Percentiles rank a stretch among this genome's conserved stretches.
Evolutionary conservation across 805 yeast species (phyloP).

Genomic region (Saturnispora zaruensis): DNA sequence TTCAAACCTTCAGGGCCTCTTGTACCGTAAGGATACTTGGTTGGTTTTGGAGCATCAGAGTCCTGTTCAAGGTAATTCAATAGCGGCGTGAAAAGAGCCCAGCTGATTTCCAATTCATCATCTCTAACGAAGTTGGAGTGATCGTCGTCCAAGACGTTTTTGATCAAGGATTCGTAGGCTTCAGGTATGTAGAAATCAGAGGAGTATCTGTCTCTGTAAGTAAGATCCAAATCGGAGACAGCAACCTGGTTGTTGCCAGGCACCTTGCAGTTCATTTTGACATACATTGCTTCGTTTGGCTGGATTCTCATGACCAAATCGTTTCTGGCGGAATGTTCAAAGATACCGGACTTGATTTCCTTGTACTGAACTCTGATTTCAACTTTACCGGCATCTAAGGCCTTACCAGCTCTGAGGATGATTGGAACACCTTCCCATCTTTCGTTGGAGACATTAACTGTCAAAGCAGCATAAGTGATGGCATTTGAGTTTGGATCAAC

Average conservation of each 20-base stretch:
- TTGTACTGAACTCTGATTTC: conserved; percentile 91
- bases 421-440: conserved; percentile 99
- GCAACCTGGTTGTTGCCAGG: conserved; percentile 86
- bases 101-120: conserved; percentile 89
- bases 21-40: conserved; percentile 76
- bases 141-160: conserved; percentile 84
- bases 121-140: conserved; percentile 97
- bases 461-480: conserved; percentile 86
- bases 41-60: conserved; percentile 57
- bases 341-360: conserved; percentile 76
- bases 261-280: conserved; percentile 87
- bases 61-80: conserved; percentile 65
- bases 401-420: conserved; percentile 94
- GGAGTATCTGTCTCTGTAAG: conserved; percentile 66
- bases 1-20: conserved; percentile 73
- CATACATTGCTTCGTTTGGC: conserved; percentile 88
- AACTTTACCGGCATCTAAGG: conserved; percentile 89
- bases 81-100: conserved; percentile 91
- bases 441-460: conserved; percentile 74
- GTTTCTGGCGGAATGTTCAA: conserved; percentile 73
- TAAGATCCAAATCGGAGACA: conserved; percentile 82
- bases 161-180: conserved; percentile 92
- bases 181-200: conserved; percentile 91
- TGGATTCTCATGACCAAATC: conserved; percentile 92
- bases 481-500: conserved; percentile 76